phyloP scores from a whole-genome alignment of 163 green algal genomes.

The Scenedesmus sp. region DNA sequence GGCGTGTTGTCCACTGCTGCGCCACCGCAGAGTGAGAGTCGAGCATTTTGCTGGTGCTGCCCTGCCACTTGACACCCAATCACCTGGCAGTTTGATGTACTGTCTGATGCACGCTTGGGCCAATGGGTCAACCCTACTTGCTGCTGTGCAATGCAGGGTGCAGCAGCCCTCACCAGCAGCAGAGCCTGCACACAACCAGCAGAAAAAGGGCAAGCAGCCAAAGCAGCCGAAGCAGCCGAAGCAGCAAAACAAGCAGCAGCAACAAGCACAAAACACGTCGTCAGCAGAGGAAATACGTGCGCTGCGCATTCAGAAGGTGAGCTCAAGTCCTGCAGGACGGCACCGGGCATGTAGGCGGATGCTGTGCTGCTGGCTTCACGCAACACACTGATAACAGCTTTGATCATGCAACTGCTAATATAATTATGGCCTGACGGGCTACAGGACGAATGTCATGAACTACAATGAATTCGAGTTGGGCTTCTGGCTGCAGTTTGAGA shows the following conservation, averaged over 20 bases:
- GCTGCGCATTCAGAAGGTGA: slow-evolving; percentile 82
- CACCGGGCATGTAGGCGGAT: neutral
- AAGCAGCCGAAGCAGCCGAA: slow-evolving; percentile 21
- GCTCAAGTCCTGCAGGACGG: neutral
- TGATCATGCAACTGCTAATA: too few species aligned
- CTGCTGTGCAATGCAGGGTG: slow-evolving; percentile 21
- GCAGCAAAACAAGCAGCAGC: slow-evolving; percentile 25
- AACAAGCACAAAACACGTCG: slow-evolving; percentile 61
- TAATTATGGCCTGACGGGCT: neutral
- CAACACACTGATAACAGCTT: too few species aligned
- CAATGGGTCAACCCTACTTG: neutral
- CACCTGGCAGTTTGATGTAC: neutral
- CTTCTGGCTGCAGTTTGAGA: neutral
- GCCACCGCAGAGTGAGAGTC: slow-evolving; percentile 51
- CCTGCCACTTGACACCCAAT: neutral
- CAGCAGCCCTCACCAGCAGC: slow-evolving; percentile 35
- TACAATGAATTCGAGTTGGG: too few species aligned
- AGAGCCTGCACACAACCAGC: neutral
- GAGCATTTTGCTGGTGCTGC: neutral
- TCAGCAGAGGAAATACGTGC: slow-evolving; percentile 79
- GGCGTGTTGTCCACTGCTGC: slow-evolving; percentile 22
- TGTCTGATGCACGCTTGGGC: neutral
- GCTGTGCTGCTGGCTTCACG: too few species aligned
- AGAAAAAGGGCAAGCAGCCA: slow-evolving; percentile 49
- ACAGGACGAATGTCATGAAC: neutral